Percentiles rank a stretch among this genome's conserved stretches.
Evolutionary conservation across 2,329 filamentous ascomycete genomes (phyloP).

Genomic region (Fusarium paranaense): DNA sequence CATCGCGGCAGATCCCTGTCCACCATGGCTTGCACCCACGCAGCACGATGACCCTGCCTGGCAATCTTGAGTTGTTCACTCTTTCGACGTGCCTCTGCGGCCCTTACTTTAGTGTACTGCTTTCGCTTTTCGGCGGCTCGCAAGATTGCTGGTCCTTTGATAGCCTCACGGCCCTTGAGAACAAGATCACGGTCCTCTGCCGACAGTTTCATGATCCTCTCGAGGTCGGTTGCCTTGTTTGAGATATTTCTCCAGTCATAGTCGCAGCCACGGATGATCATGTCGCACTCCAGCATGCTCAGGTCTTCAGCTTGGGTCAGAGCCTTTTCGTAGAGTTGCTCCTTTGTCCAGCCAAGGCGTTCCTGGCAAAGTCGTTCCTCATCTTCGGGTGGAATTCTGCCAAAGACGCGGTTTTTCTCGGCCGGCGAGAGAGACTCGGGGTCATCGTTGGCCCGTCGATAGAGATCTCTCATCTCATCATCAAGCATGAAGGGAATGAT

Average conservation of each 20-base stretch:
- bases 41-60: background rate
- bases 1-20: background rate
- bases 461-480: background rate
- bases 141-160: background rate
- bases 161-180: background rate
- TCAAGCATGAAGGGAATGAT: background rate
- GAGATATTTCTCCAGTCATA: background rate
- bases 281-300: background rate
- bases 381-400: background rate
- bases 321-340: background rate
- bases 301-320: background rate
- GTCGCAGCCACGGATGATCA: background rate
- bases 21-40: background rate
- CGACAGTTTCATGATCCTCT: background rate
- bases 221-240: background rate
- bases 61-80: background rate
- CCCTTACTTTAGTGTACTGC: background rate
- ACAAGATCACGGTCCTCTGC: background rate
- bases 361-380: background rate
- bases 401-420: background rate
- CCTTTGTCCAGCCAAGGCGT: background rate
- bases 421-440: background rate
- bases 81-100: background rate
- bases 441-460: background rate
- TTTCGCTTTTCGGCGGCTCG: background rate